These are phyloP conservation scores for Sporisorium sorghi DNA, from an alignment of 1,284 basidiomycete species.

Conservation along the genomic window DNA sequence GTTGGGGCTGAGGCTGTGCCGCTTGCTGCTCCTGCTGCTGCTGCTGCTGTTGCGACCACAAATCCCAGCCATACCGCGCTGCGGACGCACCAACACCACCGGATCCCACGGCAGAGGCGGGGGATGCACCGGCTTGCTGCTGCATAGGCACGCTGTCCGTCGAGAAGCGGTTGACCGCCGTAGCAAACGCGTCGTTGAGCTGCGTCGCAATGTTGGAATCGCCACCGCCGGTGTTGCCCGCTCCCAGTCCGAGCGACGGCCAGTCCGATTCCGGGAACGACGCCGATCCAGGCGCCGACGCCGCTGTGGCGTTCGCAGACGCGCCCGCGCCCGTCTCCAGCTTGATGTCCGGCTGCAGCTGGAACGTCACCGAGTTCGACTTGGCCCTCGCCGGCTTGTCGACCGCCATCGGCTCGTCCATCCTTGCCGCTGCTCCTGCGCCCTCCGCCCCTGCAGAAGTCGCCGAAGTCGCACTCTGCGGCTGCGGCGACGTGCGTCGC, in stretches of 20 bases:
- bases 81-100: conserved; percentile 6
- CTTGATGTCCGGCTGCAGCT: conserved; percentile 9
- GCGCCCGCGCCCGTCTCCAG: neutral
- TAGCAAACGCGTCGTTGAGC: conserved; percentile 34
- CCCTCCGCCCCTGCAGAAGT: too few relatives aligned
- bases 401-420: conserved; percentile 27
- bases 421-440: neutral
- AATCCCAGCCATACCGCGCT: conserved; percentile 14
- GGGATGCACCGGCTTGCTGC: neutral
- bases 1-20: too few relatives aligned
- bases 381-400: conserved; percentile 29
- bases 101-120: neutral
- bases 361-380: conserved; percentile 33
- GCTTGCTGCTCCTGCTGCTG: too few relatives aligned
- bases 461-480: conserved; percentile 13
- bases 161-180: conserved; percentile 26
- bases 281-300: conserved; percentile 26
- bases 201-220: conserved; percentile 24
- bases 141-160: conserved; percentile 26
- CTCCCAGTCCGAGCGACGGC: conserved; percentile 14
- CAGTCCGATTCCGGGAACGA: conserved; percentile 7
- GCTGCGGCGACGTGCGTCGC: conserved; percentile 42
- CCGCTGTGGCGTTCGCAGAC: neutral
- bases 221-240: neutral
- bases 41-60: conserved; percentile 10